phyloP scores from a whole-genome alignment of 306 rosid species.

The Rosa multiflora region DNA sequence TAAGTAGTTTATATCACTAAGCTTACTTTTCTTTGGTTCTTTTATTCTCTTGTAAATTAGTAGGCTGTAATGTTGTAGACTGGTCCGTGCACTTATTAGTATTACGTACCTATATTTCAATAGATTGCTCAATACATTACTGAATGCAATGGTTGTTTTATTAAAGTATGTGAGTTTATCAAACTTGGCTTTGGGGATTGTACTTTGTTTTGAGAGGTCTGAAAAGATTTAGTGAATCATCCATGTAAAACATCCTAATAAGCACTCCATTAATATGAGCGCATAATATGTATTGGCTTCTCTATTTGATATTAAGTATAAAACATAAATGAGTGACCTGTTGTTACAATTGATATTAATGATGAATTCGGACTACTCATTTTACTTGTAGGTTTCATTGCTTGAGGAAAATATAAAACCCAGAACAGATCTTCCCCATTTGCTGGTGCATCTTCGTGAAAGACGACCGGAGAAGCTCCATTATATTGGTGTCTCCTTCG shows the following conservation, averaged over 20 bases:
- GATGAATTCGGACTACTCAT: not conserved
- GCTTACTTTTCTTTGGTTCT: constrained; percentile 14
- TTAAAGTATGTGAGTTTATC: not conserved
- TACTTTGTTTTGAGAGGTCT: not conserved
- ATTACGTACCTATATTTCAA: not conserved
- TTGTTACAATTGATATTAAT: not conserved
- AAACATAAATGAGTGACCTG: not conserved
- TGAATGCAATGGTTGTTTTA: not conserved
- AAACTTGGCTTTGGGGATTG: not conserved
- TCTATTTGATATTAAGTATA: not conserved
- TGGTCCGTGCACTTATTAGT: not conserved
- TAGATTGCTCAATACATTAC: not conserved
- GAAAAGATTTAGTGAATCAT: not conserved
- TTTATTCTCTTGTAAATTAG: not conserved
- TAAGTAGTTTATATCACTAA: constrained; percentile 17
- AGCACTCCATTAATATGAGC: not conserved
- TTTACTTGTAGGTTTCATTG: constrained; percentile 70
- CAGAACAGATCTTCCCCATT: constrained; percentile 82
- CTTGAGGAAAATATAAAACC: constrained; percentile 82
- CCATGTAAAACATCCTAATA: not conserved
- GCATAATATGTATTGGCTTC: not conserved
- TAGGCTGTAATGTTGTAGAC: not conserved
- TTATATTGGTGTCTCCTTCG: constrained; percentile 94
- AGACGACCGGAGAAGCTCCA: constrained; percentile 91
- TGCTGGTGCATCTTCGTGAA: constrained; percentile 84